Base-by-base conservation (phyloP, 2,329 filamentous ascomycete genomes). In the Colletotrichum camelliae region DNA sequence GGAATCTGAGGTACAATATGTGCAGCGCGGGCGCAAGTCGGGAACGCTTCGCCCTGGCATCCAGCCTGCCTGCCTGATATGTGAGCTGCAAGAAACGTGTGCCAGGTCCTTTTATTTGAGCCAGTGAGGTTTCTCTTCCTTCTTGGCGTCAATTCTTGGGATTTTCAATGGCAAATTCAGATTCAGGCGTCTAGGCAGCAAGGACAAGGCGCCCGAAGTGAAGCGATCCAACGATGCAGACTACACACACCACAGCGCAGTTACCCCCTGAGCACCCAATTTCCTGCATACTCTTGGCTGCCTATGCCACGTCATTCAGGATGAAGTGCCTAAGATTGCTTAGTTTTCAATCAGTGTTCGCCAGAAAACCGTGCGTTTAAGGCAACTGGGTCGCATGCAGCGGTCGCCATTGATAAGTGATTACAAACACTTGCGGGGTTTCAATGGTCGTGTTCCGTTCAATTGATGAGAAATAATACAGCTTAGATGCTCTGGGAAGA, bases 51-150 rank as follows among this genome's bases (percentile, higher is more conserved):
- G 18, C 39, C 39, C 0, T 12, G 18, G n/a, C 1, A 48, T n/a
- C 18, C 5, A 12, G 3, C 39, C 18, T 12, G 5, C 6, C 5
- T 48, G 39, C 18, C 39, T 48, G 10, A n/a, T 2, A 48, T 48
- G 39, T 48, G 2, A n/a, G 18, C 39, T 48, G 39, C 39, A n/a
- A 18, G 18, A 48, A 48, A n/a, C 1, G 39, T 48, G 39, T 12
- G n/a, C 39, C 39, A 48, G 39, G 39, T 48, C 9, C 39, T n/a
- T 48, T 48, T 48, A n/a, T n/a, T 0, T 12, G 18, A 48, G 12
- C 1, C 39, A 2, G 0, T n/a, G 18, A 48, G 39, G 0, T 10
- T 18, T 43, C 0, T 43, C 39, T n/a, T 43, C 18, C 9, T n/a
- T n/a, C 39, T 12, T 48, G 39, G 39, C 10, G 18, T n/a, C 24